Percentiles rank a stretch among this genome's conserved stretches.
These are phyloP conservation scores for Hortiboletus campestris DNA, from an alignment of 768 basidiomycete genomes.

Conservation along the genomic window DNA sequence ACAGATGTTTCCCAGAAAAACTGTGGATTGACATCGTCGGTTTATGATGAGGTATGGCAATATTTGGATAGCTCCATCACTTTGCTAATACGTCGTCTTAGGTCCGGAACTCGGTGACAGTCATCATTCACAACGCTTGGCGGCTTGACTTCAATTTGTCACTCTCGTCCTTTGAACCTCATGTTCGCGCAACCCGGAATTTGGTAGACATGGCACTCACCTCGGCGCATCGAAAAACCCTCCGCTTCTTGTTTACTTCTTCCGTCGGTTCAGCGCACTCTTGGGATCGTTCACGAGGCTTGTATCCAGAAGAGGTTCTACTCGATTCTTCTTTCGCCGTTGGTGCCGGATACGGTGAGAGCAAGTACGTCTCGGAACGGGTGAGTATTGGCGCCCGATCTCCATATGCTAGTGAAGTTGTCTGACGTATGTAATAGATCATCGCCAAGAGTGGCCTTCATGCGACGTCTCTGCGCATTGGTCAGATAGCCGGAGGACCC, in stretches of 20 bases:
- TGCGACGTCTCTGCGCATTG: constrained; percentile 31
- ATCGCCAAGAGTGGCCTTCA: constrained; percentile 25
- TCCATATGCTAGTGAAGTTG: not conserved
- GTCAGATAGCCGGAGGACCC: constrained; percentile 33
- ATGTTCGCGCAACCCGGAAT: constrained; percentile 33
- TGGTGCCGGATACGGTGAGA: constrained; percentile 36
- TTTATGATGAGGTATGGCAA: constrained; percentile 30
- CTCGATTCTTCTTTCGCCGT: constrained; percentile 26
- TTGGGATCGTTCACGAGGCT: constrained; percentile 27
- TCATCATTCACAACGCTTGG: constrained; percentile 41
- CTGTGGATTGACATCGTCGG: constrained; percentile 28
- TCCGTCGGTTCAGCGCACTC: constrained; percentile 21
- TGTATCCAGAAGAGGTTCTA: constrained; percentile 38
- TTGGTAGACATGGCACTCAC: constrained; percentile 29
- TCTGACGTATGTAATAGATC: constrained; percentile 16
- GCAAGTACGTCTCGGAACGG: constrained; percentile 38
- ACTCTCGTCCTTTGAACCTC: constrained; percentile 36
- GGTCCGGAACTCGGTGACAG: constrained; percentile 25
- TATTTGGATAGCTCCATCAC: no score
- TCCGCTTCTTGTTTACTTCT: constrained; percentile 28
- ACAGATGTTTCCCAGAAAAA: constrained; percentile 32
- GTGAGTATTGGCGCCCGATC: constrained; percentile 10
- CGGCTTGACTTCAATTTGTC: constrained; percentile 41
- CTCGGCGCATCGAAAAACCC: not conserved
- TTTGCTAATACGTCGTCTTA: not conserved